A percentile compares a stretch with the other conserved stretches of the same genome.
Conservation (phyloP, 192 early-diverging fungal species). For the Podochytrium sp. region DNA sequence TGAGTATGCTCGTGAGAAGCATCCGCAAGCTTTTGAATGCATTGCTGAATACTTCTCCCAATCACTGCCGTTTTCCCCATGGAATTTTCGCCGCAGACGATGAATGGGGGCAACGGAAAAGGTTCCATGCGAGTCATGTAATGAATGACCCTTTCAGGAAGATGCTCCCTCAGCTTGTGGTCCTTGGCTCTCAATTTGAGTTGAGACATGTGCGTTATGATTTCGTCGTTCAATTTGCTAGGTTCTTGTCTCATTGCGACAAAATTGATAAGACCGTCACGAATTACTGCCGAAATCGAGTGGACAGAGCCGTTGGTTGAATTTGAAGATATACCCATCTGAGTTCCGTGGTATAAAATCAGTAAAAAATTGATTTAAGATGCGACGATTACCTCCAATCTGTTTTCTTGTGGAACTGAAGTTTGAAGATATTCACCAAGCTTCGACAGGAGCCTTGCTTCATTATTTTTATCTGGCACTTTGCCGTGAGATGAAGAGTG, state of each 20-base stretch:
- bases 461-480: not conserved
- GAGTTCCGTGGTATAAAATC: not conserved
- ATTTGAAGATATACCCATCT: not conserved
- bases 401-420: slow-evolving; percentile 18
- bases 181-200: slow-evolving; percentile 23
- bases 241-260: not conserved
- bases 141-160: slow-evolving; percentile 20
- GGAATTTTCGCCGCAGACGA: slow-evolving; percentile 3
- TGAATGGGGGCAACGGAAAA: slow-evolving; percentile 11
- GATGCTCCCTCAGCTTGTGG: slow-evolving; percentile 14
- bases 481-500: not conserved
- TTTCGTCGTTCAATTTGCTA: slow-evolving; percentile 16
- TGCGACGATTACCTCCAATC: not conserved
- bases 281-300: not conserved
- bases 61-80: slow-evolving; percentile 29
- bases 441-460: not conserved
- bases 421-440: slow-evolving; percentile 11
- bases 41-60: slow-evolving; percentile 19
- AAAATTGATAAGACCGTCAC: not conserved
- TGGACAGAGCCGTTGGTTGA: not conserved
- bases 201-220: not conserved
- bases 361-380: not conserved
- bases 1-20: not conserved
- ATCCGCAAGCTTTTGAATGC: slow-evolving; percentile 4
- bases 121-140: slow-evolving; percentile 10